Percentiles rank a stretch among this genome's conserved stretches.
Evolutionary conservation across 306 rosid genomes (phyloP).

Genomic region (Carpinus viminea): DNA sequence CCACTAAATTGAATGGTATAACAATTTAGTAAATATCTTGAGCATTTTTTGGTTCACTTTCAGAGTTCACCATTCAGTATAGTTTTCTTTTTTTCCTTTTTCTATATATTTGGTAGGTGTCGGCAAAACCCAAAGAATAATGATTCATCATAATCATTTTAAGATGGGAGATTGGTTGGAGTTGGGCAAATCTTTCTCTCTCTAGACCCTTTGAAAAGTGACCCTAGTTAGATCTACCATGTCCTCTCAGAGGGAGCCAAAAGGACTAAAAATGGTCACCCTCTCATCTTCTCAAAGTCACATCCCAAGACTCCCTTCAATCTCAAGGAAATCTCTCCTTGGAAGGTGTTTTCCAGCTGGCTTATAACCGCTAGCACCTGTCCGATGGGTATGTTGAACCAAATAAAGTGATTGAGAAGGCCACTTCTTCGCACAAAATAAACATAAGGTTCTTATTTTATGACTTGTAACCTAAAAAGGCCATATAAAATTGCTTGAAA

Average conservation of each 20-base stretch:
- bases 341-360: not conserved
- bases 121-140: not conserved
- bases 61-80: no score
- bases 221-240: not conserved
- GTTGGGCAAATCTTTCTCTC: not conserved
- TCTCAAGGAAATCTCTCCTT: not conserved
- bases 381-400: not conserved
- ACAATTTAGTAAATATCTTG: no score
- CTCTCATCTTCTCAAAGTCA: conserved; percentile 6
- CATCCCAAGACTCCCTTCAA: not conserved
- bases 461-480: not conserved
- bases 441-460: not conserved
- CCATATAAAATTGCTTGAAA: not conserved
- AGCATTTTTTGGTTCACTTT: no score
- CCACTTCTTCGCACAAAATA: not conserved
- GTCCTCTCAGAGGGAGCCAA: conserved; percentile 4
- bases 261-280: conserved; percentile 7
- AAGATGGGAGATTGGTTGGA: not conserved
- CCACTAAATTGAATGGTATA: no score
- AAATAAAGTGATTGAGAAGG: not conserved
- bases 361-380: not conserved
- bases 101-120: not conserved
- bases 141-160: no score
- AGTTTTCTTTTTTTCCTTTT: not conserved
- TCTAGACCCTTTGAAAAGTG: not conserved